Evolutionary conservation across 129 eudicot genomes (phyloP).

Genomic region (Lonicera japonica): DNA sequence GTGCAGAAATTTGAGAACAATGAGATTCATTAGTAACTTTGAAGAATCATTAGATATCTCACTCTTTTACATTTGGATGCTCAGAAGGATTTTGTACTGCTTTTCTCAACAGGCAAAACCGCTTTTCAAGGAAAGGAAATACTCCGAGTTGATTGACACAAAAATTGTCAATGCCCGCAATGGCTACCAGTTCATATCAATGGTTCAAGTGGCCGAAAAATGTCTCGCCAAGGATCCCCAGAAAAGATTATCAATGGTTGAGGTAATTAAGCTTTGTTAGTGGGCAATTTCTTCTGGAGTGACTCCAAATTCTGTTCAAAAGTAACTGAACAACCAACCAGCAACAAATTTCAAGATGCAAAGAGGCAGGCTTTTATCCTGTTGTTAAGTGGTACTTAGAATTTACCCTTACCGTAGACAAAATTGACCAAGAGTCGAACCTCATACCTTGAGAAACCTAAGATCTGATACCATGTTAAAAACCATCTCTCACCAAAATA

Average conservation of each 20-base stretch:
- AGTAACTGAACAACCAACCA: background rate
- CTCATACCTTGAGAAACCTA: too few relatives aligned
- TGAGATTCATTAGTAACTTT: background rate
- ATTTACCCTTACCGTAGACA: too few relatives aligned
- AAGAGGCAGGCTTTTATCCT: too few relatives aligned
- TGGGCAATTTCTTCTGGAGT: background rate
- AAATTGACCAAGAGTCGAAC: too few relatives aligned
- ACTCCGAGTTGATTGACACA: constrained; percentile 29
- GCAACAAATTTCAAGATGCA: too few relatives aligned
- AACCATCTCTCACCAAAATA: too few relatives aligned
- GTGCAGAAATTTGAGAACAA: background rate
- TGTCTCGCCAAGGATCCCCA: constrained; percentile 34
- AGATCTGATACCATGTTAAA: too few relatives aligned
- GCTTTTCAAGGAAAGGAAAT: constrained; percentile 22
- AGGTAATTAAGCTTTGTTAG: constrained; percentile 23
- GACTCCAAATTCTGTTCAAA: background rate
- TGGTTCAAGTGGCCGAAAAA: constrained; percentile 21
- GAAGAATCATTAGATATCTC: background rate
- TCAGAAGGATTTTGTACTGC: background rate
- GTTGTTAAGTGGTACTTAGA: too few relatives aligned
- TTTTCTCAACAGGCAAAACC: constrained; percentile 25
- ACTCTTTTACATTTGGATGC: background rate
- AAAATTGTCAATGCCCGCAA: constrained; percentile 11
- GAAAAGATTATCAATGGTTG: constrained; percentile 22
- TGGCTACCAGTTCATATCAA: constrained; percentile 11